These are phyloP conservation scores for Colletotrichum incanum DNA, from an alignment of 2,329 filamentous ascomycete genomes.

Conservation along the genomic window DNA sequence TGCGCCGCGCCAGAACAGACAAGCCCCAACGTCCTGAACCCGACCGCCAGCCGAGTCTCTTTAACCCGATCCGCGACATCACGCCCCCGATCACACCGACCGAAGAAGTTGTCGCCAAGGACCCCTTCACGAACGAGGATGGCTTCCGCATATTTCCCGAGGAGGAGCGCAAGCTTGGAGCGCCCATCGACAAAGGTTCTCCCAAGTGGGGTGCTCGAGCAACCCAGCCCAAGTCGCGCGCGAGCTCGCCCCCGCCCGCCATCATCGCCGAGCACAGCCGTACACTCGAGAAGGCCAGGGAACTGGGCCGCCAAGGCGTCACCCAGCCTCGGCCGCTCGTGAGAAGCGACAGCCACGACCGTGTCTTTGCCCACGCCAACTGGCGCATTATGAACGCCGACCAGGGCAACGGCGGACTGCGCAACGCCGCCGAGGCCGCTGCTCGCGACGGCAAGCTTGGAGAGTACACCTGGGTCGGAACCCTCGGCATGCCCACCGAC, in stretches of 20 bases:
- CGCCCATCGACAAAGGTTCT: constrained; percentile 81
- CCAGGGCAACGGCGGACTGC: constrained; percentile 92
- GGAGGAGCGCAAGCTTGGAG: constrained; percentile 65
- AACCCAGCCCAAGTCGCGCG: constrained; percentile 85
- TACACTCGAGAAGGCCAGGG: constrained; percentile 70
- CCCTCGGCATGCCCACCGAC: constrained; percentile 94
- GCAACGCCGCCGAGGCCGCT: constrained; percentile 88
- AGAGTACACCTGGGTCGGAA: constrained; percentile 92
- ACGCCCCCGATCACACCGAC: constrained; percentile 71
- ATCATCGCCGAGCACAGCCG: constrained; percentile 80
- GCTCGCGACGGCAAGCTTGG: constrained; percentile 77
- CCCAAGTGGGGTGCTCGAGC: constrained; percentile 82
- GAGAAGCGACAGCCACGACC: constrained; percentile 76
- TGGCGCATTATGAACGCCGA: constrained; percentile 90
- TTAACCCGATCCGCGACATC: constrained; percentile 63
- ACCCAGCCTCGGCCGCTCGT: constrained; percentile 67
- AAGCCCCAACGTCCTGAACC: constrained; percentile 40
- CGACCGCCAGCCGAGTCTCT: constrained; percentile 67
- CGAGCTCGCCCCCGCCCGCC: constrained; percentile 81
- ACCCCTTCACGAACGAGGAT: constrained; percentile 72
- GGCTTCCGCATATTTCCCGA: constrained; percentile 69
- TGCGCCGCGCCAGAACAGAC: constrained; percentile 46
- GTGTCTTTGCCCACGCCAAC: constrained; percentile 81
- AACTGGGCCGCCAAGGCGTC: constrained; percentile 71
- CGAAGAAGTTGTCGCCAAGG: constrained; percentile 60